Conservation (phyloP, 1,284 basidiomycete species). For the Cutaneotrichosporon dermatis region DNA sequence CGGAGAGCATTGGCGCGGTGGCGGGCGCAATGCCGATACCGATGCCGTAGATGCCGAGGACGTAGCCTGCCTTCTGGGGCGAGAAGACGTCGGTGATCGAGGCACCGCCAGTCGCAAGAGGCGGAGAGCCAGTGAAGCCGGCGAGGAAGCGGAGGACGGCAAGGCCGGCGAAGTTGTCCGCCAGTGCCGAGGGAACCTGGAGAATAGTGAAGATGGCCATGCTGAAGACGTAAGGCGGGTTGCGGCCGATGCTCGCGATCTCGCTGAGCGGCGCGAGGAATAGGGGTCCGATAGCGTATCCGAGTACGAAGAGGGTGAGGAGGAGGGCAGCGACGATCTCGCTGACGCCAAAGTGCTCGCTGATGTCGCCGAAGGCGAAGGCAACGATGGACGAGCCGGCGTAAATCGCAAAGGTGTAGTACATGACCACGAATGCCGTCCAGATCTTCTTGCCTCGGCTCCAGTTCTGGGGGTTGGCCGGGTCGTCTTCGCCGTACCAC, state of each 20-base stretch:
- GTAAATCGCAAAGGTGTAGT: slow-evolving; percentile 30
- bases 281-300: slow-evolving; percentile 59
- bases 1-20: slow-evolving; percentile 56
- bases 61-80: slow-evolving; percentile 59
- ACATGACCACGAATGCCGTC: slow-evolving; percentile 62
- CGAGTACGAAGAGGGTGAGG: slow-evolving; percentile 52
- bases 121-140: slow-evolving; percentile 20
- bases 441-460: slow-evolving; percentile 58
- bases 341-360: slow-evolving; percentile 6
- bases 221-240: slow-evolving; percentile 41
- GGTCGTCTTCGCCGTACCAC: slow-evolving; percentile 62
- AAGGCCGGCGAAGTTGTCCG: slow-evolving; percentile 39
- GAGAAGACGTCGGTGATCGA: slow-evolving; percentile 65
- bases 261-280: slow-evolving; percentile 44
- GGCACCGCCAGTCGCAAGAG: slow-evolving; percentile 54
- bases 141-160: slow-evolving; percentile 39
- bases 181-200: slow-evolving; percentile 41
- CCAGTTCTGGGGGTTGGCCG: slow-evolving; percentile 67
- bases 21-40: slow-evolving; percentile 28
- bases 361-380: slow-evolving; percentile 11
- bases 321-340: slow-evolving; percentile 13
- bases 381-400: slow-evolving; percentile 14
- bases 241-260: slow-evolving; percentile 36
- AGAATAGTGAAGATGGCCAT: slow-evolving; percentile 41
- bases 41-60: slow-evolving; percentile 62